Evolutionary conservation across 768 basidiomycete genomes (phyloP).

Genomic region (Lentinula aciculospora): DNA sequence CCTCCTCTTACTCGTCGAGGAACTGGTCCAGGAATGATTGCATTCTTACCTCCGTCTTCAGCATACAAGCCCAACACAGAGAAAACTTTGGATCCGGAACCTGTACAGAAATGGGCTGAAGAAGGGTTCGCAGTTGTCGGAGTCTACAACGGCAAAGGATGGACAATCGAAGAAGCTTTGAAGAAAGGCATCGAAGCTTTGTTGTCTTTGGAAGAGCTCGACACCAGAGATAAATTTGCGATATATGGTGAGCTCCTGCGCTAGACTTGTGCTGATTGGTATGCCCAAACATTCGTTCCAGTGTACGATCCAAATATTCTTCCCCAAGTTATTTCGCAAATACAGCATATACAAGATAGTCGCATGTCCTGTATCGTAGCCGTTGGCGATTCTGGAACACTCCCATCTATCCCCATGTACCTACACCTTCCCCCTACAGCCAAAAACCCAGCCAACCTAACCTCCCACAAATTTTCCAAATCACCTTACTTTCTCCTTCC

Average conservation of each 20-base stretch:
- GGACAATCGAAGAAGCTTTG: slow-evolving; percentile 22
- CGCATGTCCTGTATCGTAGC: slow-evolving; percentile 30
- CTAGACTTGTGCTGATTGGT: neutral
- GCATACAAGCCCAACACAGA: slow-evolving; percentile 17
- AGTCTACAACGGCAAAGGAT: slow-evolving; percentile 18
- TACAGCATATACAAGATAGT: slow-evolving; percentile 18
- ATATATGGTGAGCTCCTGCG: slow-evolving; percentile 30
- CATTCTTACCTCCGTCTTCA: slow-evolving; percentile 31
- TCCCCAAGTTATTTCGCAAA: slow-evolving; percentile 19
- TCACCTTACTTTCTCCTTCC: slow-evolving; percentile 41
- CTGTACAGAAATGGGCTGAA: slow-evolving; percentile 48
- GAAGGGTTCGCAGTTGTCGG: slow-evolving; percentile 46
- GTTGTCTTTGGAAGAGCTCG: slow-evolving; percentile 28
- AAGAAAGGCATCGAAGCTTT: slow-evolving; percentile 29
- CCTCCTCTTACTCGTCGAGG: slow-evolving; percentile 44
- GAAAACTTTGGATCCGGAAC: slow-evolving; percentile 40
- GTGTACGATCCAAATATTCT: slow-evolving; percentile 29
- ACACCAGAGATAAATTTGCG: slow-evolving; percentile 37
- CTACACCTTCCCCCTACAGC: slow-evolving; percentile 23
- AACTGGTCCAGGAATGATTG: slow-evolving; percentile 40
- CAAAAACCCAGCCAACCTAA: slow-evolving; percentile 14
- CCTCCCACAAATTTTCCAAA: slow-evolving; percentile 23
- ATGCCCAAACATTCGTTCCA: neutral
- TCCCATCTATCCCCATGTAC: slow-evolving; percentile 27
- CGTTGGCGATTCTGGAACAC: slow-evolving; percentile 24